Percentiles rank a stretch among this genome's conserved stretches.
Conservation (phyloP, 345 rosid species). For the Sapria himalayana region DNA sequence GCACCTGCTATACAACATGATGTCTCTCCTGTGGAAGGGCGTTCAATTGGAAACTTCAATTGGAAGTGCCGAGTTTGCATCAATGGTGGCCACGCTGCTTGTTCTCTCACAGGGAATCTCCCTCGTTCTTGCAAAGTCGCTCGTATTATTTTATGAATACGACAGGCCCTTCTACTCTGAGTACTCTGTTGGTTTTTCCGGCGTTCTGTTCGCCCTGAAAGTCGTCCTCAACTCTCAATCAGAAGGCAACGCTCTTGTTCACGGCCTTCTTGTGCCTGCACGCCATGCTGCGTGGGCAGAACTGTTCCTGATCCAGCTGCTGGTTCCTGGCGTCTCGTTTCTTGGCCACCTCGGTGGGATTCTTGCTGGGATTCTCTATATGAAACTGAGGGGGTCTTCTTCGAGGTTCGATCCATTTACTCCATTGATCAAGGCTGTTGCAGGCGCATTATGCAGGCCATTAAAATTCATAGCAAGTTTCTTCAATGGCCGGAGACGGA, state of each 20-base stretch:
- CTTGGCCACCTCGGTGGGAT: constrained; percentile 93
- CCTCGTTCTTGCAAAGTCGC: constrained; percentile 48
- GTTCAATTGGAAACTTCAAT: constrained; percentile 55
- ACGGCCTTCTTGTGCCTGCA: constrained; percentile 56
- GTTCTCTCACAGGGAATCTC: constrained; percentile 85
- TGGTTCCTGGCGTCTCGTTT: constrained; percentile 76
- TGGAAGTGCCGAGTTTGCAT: constrained; percentile 79
- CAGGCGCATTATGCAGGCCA: constrained; percentile 34
- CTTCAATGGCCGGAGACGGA: constrained; percentile 16
- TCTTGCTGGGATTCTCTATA: constrained; percentile 67
- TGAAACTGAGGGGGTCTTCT: constrained; percentile 31
- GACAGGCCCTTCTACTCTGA: constrained; percentile 42
- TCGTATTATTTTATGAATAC: constrained; percentile 34
- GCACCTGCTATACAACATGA: constrained; percentile 81
- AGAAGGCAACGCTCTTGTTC: constrained; percentile 30
- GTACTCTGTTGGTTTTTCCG: constrained; percentile 69
- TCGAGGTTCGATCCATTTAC: constrained; percentile 41
- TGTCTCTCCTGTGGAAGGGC: constrained; percentile 90
- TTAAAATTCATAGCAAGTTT: constrained; percentile 21
- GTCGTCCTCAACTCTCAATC: constrained; percentile 69
- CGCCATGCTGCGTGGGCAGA: constrained; percentile 90
- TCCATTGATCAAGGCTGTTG: constrained; percentile 21
- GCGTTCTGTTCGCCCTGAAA: constrained; percentile 89
- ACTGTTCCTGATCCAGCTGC: constrained; percentile 66
- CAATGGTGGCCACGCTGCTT: constrained; percentile 45